Conservation (phyloP, 2,329 filamentous ascomycete genomes). For the Triangularia setosa region DNA sequence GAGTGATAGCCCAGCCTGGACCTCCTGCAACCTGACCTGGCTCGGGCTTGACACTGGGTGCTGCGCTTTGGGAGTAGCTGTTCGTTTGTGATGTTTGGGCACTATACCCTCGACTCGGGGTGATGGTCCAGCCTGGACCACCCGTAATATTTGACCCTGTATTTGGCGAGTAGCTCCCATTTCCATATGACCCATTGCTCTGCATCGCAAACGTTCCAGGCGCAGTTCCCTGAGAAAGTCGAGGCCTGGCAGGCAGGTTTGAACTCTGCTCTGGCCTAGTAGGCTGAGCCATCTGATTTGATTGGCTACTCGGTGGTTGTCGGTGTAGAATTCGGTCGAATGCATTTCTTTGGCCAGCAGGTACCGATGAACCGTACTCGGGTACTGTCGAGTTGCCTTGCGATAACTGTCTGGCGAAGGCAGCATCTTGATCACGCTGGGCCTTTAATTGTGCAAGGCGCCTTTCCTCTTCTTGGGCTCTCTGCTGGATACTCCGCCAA, state of each 20-base stretch:
- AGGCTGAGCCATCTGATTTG: background rate
- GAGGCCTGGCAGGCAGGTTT: constrained; percentile 8
- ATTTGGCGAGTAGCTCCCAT: background rate
- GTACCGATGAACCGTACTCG: background rate
- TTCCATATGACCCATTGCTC: background rate
- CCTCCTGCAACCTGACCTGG: background rate
- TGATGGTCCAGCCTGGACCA: background rate
- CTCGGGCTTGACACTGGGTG: background rate
- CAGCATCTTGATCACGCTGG: constrained; percentile 33
- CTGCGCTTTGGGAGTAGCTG: background rate
- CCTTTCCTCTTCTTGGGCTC: constrained; percentile 35
- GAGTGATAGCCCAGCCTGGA: background rate
- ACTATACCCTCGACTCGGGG: background rate
- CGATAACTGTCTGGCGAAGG: constrained; percentile 18
- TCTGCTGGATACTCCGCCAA: constrained; percentile 20
- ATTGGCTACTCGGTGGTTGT: constrained; percentile 9
- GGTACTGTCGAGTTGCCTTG: constrained; percentile 1
- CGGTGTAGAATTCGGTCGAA: constrained; percentile 22
- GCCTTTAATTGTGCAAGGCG: constrained; percentile 36
- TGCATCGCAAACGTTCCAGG: background rate
- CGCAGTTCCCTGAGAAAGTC: background rate
- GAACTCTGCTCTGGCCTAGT: constrained; percentile 3
- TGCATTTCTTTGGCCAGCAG: constrained; percentile 16
- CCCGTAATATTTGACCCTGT: background rate
- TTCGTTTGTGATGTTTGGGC: background rate